Conservation (phyloP, 1,139 yeast species). For the Candida sp. region DNA sequence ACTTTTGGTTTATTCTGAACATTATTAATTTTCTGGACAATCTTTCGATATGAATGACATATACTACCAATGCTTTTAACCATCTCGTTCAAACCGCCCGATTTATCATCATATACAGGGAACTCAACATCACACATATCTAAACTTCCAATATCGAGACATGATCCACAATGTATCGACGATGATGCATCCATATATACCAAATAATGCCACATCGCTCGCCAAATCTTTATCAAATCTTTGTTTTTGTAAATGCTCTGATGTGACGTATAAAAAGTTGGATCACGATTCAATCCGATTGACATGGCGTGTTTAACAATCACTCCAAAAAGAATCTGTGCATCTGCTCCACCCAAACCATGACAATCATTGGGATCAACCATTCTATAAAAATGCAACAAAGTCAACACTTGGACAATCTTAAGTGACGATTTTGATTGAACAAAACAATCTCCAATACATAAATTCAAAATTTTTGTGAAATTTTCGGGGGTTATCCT, state of each 20-base stretch:
- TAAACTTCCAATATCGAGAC: slow-evolving; percentile 22
- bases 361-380: slow-evolving; percentile 43
- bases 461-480: slow-evolving; percentile 24
- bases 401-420: slow-evolving; percentile 28
- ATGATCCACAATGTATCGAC: slow-evolving; percentile 34
- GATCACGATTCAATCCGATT: slow-evolving; percentile 45
- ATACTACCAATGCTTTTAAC: slow-evolving; percentile 15
- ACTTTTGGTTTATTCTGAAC: slow-evolving; percentile 30
- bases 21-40: slow-evolving; percentile 28
- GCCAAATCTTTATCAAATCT: slow-evolving; percentile 30
- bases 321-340: slow-evolving; percentile 36
- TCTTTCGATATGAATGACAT: slow-evolving; percentile 25
- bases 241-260: slow-evolving; percentile 27
- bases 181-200: slow-evolving; percentile 27
- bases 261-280: slow-evolving; percentile 28
- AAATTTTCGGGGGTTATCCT: slow-evolving; percentile 21
- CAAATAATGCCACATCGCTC: slow-evolving; percentile 36
- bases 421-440: slow-evolving; percentile 30
- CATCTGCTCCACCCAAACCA: slow-evolving; percentile 43
- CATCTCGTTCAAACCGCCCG: slow-evolving; percentile 16
- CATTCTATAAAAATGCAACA: slow-evolving; percentile 33
- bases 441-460: slow-evolving; percentile 28
- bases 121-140: slow-evolving; percentile 32
- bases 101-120: slow-evolving; percentile 16
- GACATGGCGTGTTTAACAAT: slow-evolving; percentile 39